Evolutionary conservation across 129 eudicot species (phyloP).

Genomic region (Chrysanthemum seticuspe): DNA sequence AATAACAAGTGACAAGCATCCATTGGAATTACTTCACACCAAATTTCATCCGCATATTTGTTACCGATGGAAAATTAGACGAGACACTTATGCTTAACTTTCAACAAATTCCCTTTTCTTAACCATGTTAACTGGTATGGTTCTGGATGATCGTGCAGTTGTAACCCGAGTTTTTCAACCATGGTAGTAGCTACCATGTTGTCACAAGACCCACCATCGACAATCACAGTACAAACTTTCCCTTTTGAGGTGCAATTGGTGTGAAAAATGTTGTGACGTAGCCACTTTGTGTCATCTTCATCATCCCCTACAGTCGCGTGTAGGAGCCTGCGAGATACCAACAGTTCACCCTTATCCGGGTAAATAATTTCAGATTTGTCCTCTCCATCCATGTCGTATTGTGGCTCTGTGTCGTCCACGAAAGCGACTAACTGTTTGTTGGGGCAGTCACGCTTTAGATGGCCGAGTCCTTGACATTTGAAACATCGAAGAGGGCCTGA

Average conservation of each 20-base stretch:
- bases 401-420: neutral
- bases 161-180: neutral
- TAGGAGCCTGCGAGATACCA: neutral
- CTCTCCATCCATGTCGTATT: neutral
- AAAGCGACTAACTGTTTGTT: neutral
- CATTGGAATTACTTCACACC: slow-evolving; percentile 9
- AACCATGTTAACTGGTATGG: neutral
- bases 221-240: neutral
- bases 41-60: neutral
- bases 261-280: neutral
- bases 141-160: neutral
- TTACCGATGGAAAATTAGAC: slow-evolving; percentile 2
- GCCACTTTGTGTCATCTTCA: neutral
- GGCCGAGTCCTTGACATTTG: neutral
- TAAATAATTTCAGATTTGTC: neutral
- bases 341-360: neutral
- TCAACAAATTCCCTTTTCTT: neutral
- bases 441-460: neutral
- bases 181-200: neutral
- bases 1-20: neutral
- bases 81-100: neutral
- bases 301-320: neutral
- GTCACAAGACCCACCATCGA: neutral
- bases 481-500: neutral
- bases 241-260: neutral